Conservation (phyloP, 352 stramenopile genomes). For the Phytophthora sp. region DNA sequence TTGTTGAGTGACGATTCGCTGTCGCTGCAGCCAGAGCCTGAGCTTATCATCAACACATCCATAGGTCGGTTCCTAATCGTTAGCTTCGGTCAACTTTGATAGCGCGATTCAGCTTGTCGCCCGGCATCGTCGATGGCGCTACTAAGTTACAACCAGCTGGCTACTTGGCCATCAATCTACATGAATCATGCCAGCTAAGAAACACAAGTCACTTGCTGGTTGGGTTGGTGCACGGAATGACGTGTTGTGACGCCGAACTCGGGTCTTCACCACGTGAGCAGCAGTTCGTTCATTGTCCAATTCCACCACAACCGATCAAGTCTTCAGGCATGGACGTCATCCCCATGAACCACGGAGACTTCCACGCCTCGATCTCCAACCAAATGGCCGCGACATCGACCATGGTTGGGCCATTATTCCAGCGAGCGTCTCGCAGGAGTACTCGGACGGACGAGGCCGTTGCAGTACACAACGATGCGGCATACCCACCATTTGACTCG, state of each 20-base stretch:
- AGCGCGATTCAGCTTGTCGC: no score
- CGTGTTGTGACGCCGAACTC: not conserved
- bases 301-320: not conserved
- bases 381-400: not conserved
- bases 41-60: no score
- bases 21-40: no score
- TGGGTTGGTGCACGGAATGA: no score
- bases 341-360: not conserved
- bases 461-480: not conserved
- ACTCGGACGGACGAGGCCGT: not conserved
- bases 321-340: no score
- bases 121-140: not conserved
- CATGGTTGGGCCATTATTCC: conserved; percentile 3
- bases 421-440: not conserved
- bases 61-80: not conserved
- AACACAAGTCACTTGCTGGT: no score
- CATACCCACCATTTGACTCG: not conserved
- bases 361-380: not conserved
- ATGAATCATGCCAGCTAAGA: no score
- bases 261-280: not conserved
- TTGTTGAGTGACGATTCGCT: no score
- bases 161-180: no score
- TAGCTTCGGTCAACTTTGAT: not conserved
- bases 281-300: not conserved
- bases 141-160: not conserved